Evolutionary conservation across 805 yeast genomes (phyloP), one percentile per base, ranked within the genome.

Genomic region (Cyberlindnera sargentensis): DNA sequence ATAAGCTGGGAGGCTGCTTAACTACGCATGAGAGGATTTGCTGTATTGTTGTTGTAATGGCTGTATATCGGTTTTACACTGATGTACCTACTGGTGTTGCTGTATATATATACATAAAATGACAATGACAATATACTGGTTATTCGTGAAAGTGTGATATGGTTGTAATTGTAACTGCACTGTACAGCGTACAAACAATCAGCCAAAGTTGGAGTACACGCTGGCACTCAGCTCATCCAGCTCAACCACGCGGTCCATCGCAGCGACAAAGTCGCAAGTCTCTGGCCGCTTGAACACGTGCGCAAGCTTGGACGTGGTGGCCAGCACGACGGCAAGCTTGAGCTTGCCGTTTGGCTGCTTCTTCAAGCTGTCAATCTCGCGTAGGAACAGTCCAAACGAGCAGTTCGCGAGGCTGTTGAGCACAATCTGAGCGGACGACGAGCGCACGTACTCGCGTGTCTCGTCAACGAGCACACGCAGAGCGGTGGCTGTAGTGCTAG

Each of bases 151-250:
- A 15, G 20, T 15, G 20, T 15, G 20, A 15, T 15, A 15, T 15
- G 20, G 20, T 15, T 15, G 20, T 15, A 15, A 15, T 15, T 15
- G 20, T 15, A 15, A 15, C 20, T 15, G 20, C 20, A 15, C 20
- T 1, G 20, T 23, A 26, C 20, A 11, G 25, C 29, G 20, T 15
- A 15, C 20, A 15, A 15, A 15, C 20, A 15, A 8, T 46, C 41
- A 45, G 8, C 59, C 63, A 52, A 84, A 86, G 56, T 88, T 88
- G 20, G 95, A 83, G 62, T 90, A 90, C 7, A 90, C 90, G 51
- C 88, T 74, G 4, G 97, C 97, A 64, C 95, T 82, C 52, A 90
- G 73, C 47, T 88, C 96, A 51, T 86, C 95, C 45, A 90, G 71
- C 49, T 81, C 88, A 15, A 76, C 80, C 30, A 72, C 62, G 46